Percentiles rank a stretch among this genome's conserved stretches.
Evolutionary conservation across 352 stramenopile species (phyloP).

Genomic region (Elongisporangium undulatum): DNA sequence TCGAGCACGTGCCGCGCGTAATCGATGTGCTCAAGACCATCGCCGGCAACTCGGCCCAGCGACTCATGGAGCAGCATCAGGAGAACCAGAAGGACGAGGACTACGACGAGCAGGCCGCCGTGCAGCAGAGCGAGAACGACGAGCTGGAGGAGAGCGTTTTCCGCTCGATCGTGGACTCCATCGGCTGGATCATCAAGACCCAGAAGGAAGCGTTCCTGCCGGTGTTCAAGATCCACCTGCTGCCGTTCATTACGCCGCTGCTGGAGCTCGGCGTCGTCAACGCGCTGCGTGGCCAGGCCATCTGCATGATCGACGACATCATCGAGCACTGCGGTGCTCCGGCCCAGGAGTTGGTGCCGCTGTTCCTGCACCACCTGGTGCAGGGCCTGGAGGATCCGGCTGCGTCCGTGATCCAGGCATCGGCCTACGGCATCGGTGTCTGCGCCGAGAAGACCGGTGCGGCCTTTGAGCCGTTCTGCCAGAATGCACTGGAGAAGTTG

Average conservation of each 20-base stretch:
- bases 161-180: slow-evolving; percentile 78
- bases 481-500: slow-evolving; percentile 66
- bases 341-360: slow-evolving; percentile 66
- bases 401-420: slow-evolving; percentile 67
- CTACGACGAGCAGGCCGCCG: slow-evolving; percentile 69
- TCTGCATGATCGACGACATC: slow-evolving; percentile 88
- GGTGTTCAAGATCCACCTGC: slow-evolving; percentile 62
- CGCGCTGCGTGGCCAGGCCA: slow-evolving; percentile 72
- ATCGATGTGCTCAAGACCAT: slow-evolving; percentile 71
- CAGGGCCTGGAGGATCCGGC: slow-evolving; percentile 66
- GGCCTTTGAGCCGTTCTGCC: slow-evolving; percentile 68
- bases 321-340: slow-evolving; percentile 77
- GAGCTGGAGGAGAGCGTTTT: slow-evolving; percentile 78
- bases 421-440: slow-evolving; percentile 81
- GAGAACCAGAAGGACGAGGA: slow-evolving; percentile 77
- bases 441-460: slow-evolving; percentile 71
- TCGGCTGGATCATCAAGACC: slow-evolving; percentile 83
- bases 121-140: slow-evolving; percentile 64
- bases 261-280: slow-evolving; percentile 51
- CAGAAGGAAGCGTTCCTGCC: slow-evolving; percentile 77
- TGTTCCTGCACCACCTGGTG: slow-evolving; percentile 70
- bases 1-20: slow-evolving; percentile 64
- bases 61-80: slow-evolving; percentile 48
- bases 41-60: slow-evolving; percentile 56
- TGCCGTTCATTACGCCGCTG: slow-evolving; percentile 64